A percentile compares a stretch with the other conserved stretches of the same genome.
These are phyloP conservation scores for Rhododendron simsii DNA, from an alignment of 148 eudicot species.

Conservation along the genomic window DNA sequence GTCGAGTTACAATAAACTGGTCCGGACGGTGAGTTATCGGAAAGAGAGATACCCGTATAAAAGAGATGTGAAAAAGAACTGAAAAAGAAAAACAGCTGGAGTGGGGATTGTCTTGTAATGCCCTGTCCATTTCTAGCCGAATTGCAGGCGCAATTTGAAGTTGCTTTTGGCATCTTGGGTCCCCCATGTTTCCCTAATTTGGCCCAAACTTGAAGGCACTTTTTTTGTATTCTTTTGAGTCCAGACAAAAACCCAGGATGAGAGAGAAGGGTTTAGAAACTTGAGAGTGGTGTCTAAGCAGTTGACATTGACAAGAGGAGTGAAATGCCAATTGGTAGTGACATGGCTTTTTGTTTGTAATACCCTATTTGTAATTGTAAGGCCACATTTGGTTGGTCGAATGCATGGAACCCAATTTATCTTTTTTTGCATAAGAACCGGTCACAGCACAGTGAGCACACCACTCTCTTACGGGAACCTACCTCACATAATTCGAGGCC, in stretches of 20 bases:
- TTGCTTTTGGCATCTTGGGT: neutral
- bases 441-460: too few species aligned
- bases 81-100: constrained; percentile 13
- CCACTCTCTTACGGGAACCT: too few species aligned
- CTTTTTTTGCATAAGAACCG: too few species aligned
- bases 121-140: neutral
- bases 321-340: neutral
- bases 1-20: neutral
- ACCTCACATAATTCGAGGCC: neutral
- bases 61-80: constrained; percentile 2
- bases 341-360: neutral
- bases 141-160: neutral
- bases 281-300: neutral
- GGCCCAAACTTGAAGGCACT: constrained; percentile 1
- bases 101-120: constrained; percentile 10
- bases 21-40: too few species aligned
- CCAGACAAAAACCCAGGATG: neutral
- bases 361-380: neutral
- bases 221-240: constrained; percentile 8
- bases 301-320: neutral
- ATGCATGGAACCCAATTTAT: neutral
- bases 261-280: neutral
- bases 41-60: neutral
- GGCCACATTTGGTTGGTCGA: neutral
- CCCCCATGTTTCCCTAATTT: constrained; percentile 8